Conservation (phyloP, 2,329 filamentous ascomycete species). For the Lasiodiplodia sp. region DNA sequence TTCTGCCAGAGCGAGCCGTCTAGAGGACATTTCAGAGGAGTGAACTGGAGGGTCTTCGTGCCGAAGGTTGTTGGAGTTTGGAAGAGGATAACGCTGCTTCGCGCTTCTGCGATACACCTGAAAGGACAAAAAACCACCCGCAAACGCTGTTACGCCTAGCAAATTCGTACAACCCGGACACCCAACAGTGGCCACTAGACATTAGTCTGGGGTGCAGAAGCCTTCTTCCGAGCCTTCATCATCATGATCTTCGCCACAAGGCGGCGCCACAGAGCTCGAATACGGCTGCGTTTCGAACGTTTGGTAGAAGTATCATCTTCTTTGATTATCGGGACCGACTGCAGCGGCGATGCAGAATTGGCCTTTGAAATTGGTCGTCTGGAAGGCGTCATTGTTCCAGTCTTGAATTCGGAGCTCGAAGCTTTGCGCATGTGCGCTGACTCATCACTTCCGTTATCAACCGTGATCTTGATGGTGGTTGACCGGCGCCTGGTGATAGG, state of each 20-base stretch:
- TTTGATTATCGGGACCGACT: background rate
- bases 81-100: background rate
- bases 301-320: background rate
- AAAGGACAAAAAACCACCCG: too few species aligned
- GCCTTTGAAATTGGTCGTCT: background rate
- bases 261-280: conserved; percentile 16
- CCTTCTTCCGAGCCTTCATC: background rate
- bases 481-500: background rate
- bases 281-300: background rate
- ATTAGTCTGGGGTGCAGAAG: background rate
- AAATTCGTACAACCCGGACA: too few species aligned
- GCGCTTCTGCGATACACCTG: too few species aligned
- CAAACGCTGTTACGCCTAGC: too few species aligned
- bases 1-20: background rate
- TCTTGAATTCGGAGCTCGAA: background rate
- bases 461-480: background rate
- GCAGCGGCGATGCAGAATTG: background rate
- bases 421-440: background rate
- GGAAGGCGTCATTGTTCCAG: too few species aligned
- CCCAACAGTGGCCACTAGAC: background rate
- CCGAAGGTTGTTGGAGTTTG: background rate
- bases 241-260: conserved; percentile 8
- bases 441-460: background rate
- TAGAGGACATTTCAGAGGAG: background rate
- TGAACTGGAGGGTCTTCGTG: background rate